Evolutionary conservation across 192 early-diverging fungal species (phyloP).

Genomic region (Linnemannia schmuckeri): DNA sequence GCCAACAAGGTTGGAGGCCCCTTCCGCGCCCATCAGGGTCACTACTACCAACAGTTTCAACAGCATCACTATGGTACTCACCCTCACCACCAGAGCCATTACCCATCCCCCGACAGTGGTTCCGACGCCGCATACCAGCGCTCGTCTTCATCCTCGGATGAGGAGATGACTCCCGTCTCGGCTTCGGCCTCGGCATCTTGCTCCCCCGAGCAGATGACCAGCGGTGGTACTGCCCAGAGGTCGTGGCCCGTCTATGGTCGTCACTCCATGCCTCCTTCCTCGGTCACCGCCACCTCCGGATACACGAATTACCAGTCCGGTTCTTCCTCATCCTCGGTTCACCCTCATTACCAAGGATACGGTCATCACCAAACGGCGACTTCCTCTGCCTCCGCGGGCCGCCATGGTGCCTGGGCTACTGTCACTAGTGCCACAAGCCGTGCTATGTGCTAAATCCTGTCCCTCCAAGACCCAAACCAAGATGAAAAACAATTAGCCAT

Average conservation of each 20-base stretch:
- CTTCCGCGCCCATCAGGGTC: conserved; percentile 9
- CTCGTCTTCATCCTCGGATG: conserved; percentile 5
- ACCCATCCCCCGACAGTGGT: conserved; percentile 31
- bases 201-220: conserved; percentile 13
- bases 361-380: not conserved
- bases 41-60: conserved; percentile 10
- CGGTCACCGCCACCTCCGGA: not conserved
- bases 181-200: conserved; percentile 6
- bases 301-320: conserved; percentile 4
- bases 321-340: not conserved
- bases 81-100: conserved; percentile 16
- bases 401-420: conserved; percentile 16
- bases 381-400: not conserved
- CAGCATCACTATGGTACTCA: no score
- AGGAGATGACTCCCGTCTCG: conserved; percentile 15
- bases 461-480: not conserved
- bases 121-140: conserved; percentile 2
- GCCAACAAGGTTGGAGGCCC: not conserved
- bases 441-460: conserved; percentile 35
- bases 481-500: not conserved
- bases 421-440: conserved; percentile 16
- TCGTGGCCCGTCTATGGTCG: conserved; percentile 23
- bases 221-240: not conserved
- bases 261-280: conserved; percentile 30
- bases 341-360: conserved; percentile 7